A percentile compares a stretch with the other conserved stretches of the same genome.
Evolutionary conservation across 2,329 filamentous ascomycete genomes (phyloP).

Genomic region (Bretziella fagacearum): DNA sequence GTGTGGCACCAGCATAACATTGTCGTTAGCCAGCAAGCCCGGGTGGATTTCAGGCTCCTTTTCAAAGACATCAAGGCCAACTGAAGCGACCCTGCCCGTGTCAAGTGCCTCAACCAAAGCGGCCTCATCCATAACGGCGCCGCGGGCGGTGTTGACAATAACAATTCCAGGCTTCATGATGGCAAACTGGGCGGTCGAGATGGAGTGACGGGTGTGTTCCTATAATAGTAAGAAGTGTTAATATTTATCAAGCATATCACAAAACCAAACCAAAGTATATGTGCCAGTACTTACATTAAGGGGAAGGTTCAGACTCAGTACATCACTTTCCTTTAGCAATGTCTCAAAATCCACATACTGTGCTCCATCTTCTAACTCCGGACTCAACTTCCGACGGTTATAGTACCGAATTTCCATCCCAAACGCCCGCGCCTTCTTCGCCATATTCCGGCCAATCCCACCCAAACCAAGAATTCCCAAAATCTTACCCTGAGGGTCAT

Average conservation of each 20-base stretch:
- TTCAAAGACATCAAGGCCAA: constrained; percentile 69
- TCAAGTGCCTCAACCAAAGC: constrained; percentile 60
- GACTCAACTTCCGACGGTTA: constrained; percentile 46
- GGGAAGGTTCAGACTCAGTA: constrained; percentile 65
- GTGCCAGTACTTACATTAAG: constrained; percentile 46
- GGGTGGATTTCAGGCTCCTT: constrained; percentile 63
- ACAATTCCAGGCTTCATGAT: constrained; percentile 65
- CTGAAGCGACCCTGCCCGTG: constrained; percentile 50
- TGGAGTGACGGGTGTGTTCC: constrained; percentile 55
- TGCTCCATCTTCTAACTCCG: constrained; percentile 39
- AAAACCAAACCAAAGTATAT: too few relatives aligned
- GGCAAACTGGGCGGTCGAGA: constrained; percentile 51
- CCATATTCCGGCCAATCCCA: constrained; percentile 64
- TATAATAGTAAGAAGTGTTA: too few relatives aligned
- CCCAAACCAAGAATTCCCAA: constrained; percentile 77
- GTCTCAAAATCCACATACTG: constrained; percentile 60
- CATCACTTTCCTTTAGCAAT: constrained; percentile 51
- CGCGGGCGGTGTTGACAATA: constrained; percentile 68
- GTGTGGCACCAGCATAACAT: constrained; percentile 62
- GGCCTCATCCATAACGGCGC: constrained; percentile 65
- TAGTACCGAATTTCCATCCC: constrained; percentile 62
- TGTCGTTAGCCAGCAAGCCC: constrained; percentile 50
- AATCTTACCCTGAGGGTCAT: constrained; percentile 62
- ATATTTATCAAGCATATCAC: too few relatives aligned
- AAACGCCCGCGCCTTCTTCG: constrained; percentile 56